Evolutionary conservation across 768 basidiomycete species (phyloP), one percentile per base, ranked within the genome.

Genomic region (Suillus paluster): DNA sequence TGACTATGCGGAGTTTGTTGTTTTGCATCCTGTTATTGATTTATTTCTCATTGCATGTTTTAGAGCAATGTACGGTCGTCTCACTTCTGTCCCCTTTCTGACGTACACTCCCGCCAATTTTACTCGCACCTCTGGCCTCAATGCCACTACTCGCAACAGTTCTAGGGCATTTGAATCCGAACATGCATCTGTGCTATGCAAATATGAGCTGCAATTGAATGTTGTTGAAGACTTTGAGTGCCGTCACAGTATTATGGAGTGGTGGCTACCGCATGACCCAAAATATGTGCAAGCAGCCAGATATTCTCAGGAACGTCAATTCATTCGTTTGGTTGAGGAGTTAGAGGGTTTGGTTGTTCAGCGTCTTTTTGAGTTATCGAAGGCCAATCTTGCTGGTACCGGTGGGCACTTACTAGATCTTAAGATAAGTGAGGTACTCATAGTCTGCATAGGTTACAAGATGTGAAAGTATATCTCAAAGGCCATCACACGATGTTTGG

Each of bases 341-440:
- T 61, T 80, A 0, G 73, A 79, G 50, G 46, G 65, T 17, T 73
- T 80, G 10, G 73, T 76, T 9, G 64, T 78, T 0, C 74, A 74
- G 60, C 67, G 70, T 1, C 63, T 81, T 1, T 79, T 81, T 64
- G 78, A 81, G 62, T 67, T 80, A 4, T 74, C 76, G 27, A 76
- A 76, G 62, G 59, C 79, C 42, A 79, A 79, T 63, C 63, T 79
- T 11, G 66, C 73, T 11, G 61, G 67, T 3, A 79, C 72, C n/a
- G 79, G 78, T 77, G 59, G 34, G 71, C 67, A 66, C 25, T 30
- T 19, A 49, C n/a, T 12, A 4, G 14, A 15, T 14, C 14, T 14
- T 39, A n/a, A n/a, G 15, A 39, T 23, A 52, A 25, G 11, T 39
- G 19, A 45, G 48, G n/a, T n/a, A n/a, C n/a, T n/a, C n/a, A n/a